Base-by-base conservation (phyloP, 352 stramenopile genomes). In the Globisporangium lucens region DNA sequence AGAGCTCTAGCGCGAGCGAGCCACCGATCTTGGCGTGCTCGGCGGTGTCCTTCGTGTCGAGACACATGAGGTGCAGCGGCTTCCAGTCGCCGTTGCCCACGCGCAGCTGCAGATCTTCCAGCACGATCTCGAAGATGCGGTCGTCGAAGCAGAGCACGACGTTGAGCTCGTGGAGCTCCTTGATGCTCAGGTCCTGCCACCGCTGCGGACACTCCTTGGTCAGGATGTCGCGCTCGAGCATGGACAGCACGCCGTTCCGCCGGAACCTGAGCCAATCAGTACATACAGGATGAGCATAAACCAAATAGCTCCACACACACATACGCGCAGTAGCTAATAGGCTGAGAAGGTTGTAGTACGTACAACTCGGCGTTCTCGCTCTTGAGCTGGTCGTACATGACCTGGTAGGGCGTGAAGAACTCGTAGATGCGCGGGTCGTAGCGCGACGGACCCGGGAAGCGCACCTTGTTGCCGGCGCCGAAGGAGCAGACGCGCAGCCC, bases 121-220 rank as follows among this genome's bases (percentile, higher is more conserved):
- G 66, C 20, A 97, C 85, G 33, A 94, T 92, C 69, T 96, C 87
- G 29, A 93, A 97, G 63, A 97, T 93, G 65, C 87, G 85, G 74
- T 94, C 85, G 72, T 97, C 90, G 74, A 97, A 97, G 79, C 89
- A 96, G n/a, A 97, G 64, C 33, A 96, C 84, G 22, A 97, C 85
- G 60, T 94, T 85, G 65, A 96, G 80, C 3, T 80, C 73, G 29
- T 89, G 80, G 22, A 96, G 69, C 69, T 96, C 88, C 35, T 79
- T 75, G 6, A 86, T 67, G 46, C 70, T 87, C 62, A 92, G 82
- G 51, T 97, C 89, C 66, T 97, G 90, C 84, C 83, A 96, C 56
- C 87, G 75, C 73, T 96, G 82, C 24, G 90, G 90, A 70, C 85
- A 89, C 63, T 80, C 80, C 63, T 97, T 97, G 43, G 89, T 95